These are phyloP conservation scores for Sordariomycetes sp. DNA, from an alignment of 2,329 filamentous ascomycete genomes.

Conservation along the genomic window DNA sequence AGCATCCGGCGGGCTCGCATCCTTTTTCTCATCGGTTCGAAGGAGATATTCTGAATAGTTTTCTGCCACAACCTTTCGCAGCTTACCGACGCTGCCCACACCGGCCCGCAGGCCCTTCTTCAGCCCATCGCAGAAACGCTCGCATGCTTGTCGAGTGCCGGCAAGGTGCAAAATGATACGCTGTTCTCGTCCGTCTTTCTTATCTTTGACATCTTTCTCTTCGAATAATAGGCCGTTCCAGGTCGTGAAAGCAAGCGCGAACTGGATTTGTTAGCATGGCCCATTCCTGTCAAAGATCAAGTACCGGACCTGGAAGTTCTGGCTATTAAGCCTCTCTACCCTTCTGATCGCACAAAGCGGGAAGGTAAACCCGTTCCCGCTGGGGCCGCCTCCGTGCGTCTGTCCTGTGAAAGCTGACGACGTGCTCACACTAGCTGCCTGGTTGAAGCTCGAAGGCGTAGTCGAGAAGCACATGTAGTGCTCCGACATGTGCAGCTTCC, in stretches of 20 bases:
- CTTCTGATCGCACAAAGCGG: conserved; percentile 85
- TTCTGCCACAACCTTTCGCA: conserved; percentile 70
- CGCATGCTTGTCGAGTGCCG: conserved; percentile 79
- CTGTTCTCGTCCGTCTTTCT: conserved; percentile 51
- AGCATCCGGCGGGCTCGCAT: conserved; percentile 62
- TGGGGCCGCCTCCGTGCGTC: conserved; percentile 85
- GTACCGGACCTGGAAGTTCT: conserved; percentile 60
- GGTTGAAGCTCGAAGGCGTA: conserved; percentile 77
- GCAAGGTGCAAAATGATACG: conserved; percentile 88
- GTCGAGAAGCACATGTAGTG: conserved; percentile 96
- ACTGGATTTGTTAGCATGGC: conserved; percentile 37
- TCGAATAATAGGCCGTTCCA: conserved; percentile 70
- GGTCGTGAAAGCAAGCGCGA: conserved; percentile 87
- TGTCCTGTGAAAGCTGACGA: conserved; percentile 85
- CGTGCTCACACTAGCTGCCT: conserved; percentile 67
- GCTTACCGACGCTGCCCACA: conserved; percentile 78
- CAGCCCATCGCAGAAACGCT: conserved; percentile 90
- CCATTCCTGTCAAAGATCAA: no score
- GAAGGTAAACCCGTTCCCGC: conserved; percentile 91
- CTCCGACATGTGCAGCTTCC: conserved; percentile 89
- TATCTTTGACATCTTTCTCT: conserved; percentile 40
- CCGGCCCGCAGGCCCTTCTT: conserved; percentile 83
- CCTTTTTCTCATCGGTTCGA: conserved; percentile 53
- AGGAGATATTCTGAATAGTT: conserved; percentile 88
- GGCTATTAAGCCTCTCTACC: conserved; percentile 87